Base-by-base conservation (phyloP, 1,139 yeast genomes). In the Suhomyces ambrosiae region DNA sequence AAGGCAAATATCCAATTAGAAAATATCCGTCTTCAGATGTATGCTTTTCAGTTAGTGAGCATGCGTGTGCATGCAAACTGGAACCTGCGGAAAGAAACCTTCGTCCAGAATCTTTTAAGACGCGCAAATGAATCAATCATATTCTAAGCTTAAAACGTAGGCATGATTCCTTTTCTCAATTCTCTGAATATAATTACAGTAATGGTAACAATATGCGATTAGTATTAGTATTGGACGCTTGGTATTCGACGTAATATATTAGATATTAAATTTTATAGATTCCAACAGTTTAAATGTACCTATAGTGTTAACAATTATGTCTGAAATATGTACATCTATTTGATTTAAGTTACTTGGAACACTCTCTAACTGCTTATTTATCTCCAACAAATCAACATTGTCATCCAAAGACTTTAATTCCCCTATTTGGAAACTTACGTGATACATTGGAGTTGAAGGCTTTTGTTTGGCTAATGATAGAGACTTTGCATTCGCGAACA, bases 381-480 rank as follows among this genome's bases (percentile, higher is more conserved):
- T 11, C n/a, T 41, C 31, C 5, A 21, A 19, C 21, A 27, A 11
- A 10, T 23, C 22, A 8, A 10, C n/a, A 8, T 12, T 8, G 15
- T 12, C 12, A n/a, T 33, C 40, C 10, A 11, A 13, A 14, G 11
- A 14, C 5, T 32, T 24, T 2, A 34, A 19, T 13, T 40, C 45
- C 5, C 43, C 48, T 7, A 36, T 25, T 15, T 38, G 35, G 6
- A 48, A 35, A n/a, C 46, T 40, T 10, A 48, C 39, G 32, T 48
- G 52, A 21, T 24, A 38, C 8, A 23, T 33, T 3, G 37, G 37
- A 7, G 22, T 10, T 7, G 29, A 8, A 2, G 35, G 35, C 12
- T 21, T 18, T 2, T 15, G 14, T 1, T 26, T 22, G 7, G 27
- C 15, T n/a, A 41, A 23, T 5, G 35, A 32, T 8, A 40, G 33